Base-by-base conservation (phyloP, 208 protist genomes). In the Crithidia fasciculata region DNA sequence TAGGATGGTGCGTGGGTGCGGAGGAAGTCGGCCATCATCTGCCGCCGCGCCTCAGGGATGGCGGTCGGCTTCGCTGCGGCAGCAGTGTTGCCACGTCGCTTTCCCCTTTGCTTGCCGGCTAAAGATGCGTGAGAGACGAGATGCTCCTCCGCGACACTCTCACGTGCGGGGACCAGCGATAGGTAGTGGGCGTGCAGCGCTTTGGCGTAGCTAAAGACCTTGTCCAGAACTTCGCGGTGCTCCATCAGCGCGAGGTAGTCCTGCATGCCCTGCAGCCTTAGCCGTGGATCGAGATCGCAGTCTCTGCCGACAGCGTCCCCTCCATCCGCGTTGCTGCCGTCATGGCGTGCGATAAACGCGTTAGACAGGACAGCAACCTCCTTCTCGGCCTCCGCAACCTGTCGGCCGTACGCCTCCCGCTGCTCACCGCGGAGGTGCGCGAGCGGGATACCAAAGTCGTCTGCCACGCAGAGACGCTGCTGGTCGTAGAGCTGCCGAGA, bases 151-250 rank as follows among this genome's bases (percentile, higher is more conserved):
- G 28, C 28, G 28, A 28, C 0, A 28, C 28, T 28, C 28, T 28
- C 28, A 28, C 28, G 28, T 28, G 28, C 28, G 28, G 28, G 28
- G 28, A 0, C 10, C 19, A 28, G 19, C 44, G 60, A 54, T 45
- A 54, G 50, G 52, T 86, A 78, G 36, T 83, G 75, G 45, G 57
- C 36, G 54, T 63, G 73, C n/a, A 90, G 58, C 2, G 79, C 83
- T 53, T 88, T 87, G 41, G 86, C 86, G 53, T 83, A 91, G 63
- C 78, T 82, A 63, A 91, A 78, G 8, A 87, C 70, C 47, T 55
- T 70, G 4, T 88, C 53, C 40, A 91, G 47, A 10, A 71, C 65
- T 40, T 84, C 78, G 8, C 83, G 63, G 57, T 86, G 81, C 43
- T 60, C 43, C 53, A 80, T 69, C 44, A 91, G 64, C 8, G 73